These are phyloP conservation scores for Rhizophagus clarus DNA, from an alignment of 192 early-diverging fungal species.

Conservation along the genomic window DNA sequence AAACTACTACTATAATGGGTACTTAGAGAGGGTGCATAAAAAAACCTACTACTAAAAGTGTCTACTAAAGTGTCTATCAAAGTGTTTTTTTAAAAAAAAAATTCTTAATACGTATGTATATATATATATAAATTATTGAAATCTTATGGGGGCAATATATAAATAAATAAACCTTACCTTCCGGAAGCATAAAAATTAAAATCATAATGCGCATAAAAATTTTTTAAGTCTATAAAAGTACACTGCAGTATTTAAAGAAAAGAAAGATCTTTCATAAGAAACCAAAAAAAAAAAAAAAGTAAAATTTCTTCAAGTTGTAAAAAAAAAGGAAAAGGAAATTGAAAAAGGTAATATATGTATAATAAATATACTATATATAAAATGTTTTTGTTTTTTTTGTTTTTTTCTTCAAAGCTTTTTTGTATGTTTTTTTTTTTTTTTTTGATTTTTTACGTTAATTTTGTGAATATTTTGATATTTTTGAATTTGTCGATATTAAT, in stretches of 20 bases:
- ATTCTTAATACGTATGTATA: too few species aligned
- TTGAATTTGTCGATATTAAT: not conserved
- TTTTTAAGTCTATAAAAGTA: not conserved
- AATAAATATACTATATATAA: not conserved
- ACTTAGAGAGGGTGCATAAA: not conserved
- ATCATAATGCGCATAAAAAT: not conserved
- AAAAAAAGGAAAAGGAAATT: not conserved
- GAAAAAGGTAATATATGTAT: not conserved
- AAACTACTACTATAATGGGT: not conserved
- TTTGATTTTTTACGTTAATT: not conserved
- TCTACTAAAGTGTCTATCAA: not conserved
- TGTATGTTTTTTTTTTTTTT: not conserved
- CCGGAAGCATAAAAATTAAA: not conserved
- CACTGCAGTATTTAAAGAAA: not conserved
- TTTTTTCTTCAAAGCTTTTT: not conserved
- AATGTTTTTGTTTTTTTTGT: not conserved
- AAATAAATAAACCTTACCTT: not conserved
- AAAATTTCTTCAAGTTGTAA: not conserved
- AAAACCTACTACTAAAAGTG: not conserved
- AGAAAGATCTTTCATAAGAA: not conserved
- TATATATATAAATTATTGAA: not conserved
- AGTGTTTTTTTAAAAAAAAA: too few species aligned
- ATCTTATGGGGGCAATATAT: not conserved
- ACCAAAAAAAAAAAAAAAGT: not conserved
- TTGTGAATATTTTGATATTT: not conserved